Percentiles rank a stretch among this genome's conserved stretches.
phyloP scores from a whole-genome alignment of 768 basidiomycete genomes.

The Multifurca ochricompacta region DNA sequence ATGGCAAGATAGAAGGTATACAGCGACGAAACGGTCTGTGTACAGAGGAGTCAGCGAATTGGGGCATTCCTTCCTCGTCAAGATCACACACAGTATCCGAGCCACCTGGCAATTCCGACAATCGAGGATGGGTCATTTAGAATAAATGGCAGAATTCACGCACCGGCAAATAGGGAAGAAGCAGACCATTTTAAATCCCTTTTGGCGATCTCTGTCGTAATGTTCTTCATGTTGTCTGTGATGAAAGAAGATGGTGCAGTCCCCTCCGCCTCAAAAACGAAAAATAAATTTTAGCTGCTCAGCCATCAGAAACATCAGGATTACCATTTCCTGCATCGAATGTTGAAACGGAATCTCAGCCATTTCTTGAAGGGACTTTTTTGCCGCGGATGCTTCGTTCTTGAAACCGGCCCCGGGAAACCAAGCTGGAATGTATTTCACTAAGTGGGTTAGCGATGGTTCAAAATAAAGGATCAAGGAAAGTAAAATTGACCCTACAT shows the following conservation, averaged over 20 bases:
- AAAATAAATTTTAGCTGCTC: background rate
- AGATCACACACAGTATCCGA: slow-evolving; percentile 15
- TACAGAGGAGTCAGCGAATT: background rate
- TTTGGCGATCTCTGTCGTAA: slow-evolving; percentile 7
- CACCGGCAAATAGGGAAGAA: slow-evolving; percentile 21
- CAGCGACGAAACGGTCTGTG: slow-evolving; percentile 21
- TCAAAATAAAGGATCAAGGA: background rate
- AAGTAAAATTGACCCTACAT: slow-evolving; percentile 1
- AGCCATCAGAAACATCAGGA: background rate
- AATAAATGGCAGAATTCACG: background rate
- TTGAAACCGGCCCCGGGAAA: slow-evolving; percentile 26
- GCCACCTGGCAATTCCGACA: slow-evolving; percentile 5
- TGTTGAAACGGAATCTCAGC: slow-evolving; percentile 1
- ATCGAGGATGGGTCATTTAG: background rate
- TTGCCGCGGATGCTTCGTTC: slow-evolving; percentile 5
- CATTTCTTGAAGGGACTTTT: background rate
- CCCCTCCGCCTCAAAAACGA: slow-evolving; percentile 14
- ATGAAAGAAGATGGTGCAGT: slow-evolving; percentile 19
- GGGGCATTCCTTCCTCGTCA: background rate
- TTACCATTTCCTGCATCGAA: slow-evolving; percentile 7
- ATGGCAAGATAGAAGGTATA: slow-evolving; percentile 23
- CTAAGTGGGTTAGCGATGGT: background rate
- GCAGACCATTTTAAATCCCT: slow-evolving; percentile 22
- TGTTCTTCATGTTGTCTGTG: slow-evolving; percentile 8
- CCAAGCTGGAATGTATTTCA: slow-evolving; percentile 24